These are phyloP conservation scores for Friedmanniomyces endolithicus DNA, from an alignment of 495 filamentous ascomycete species.

Conservation along the genomic window DNA sequence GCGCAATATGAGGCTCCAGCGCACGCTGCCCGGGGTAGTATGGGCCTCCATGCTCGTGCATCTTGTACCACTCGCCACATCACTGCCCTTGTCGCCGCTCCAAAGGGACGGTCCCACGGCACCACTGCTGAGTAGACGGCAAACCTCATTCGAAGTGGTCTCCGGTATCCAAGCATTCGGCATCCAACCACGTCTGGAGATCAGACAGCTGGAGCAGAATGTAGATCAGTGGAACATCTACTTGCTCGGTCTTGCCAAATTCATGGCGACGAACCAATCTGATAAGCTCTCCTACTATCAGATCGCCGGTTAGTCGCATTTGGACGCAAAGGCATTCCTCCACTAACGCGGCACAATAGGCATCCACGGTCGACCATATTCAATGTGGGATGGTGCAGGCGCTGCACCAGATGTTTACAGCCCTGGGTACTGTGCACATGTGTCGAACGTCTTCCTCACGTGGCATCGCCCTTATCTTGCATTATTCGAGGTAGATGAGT, in stretches of 20 bases:
- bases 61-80: background rate
- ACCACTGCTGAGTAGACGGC: background rate
- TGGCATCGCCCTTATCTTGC: conserved; percentile 65
- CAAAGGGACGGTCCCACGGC: background rate
- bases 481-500: conserved; percentile 46
- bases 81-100: background rate
- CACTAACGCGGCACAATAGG: conserved; percentile 22
- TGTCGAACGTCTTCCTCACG: conserved; percentile 51
- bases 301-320: conserved; percentile 37
- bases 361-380: conserved; percentile 52
- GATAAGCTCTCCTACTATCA: conserved; percentile 48
- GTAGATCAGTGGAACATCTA: conserved; percentile 47
- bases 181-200: conserved; percentile 35
- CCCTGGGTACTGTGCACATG: conserved; percentile 54
- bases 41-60: background rate
- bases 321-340: background rate
- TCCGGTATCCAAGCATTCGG: conserved; percentile 10
- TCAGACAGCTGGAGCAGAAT: conserved; percentile 45
- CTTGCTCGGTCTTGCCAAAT: conserved; percentile 40
- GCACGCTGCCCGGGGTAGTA: background rate
- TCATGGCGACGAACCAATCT: conserved; percentile 43
- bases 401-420: conserved; percentile 34
- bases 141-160: background rate
- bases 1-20: background rate
- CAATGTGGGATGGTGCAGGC: conserved; percentile 44